A percentile compares a stretch with the other conserved stretches of the same genome.
Evolutionary conservation across 2,329 filamentous ascomycete species (phyloP).

Genomic region (Domatiomyces globalis): DNA sequence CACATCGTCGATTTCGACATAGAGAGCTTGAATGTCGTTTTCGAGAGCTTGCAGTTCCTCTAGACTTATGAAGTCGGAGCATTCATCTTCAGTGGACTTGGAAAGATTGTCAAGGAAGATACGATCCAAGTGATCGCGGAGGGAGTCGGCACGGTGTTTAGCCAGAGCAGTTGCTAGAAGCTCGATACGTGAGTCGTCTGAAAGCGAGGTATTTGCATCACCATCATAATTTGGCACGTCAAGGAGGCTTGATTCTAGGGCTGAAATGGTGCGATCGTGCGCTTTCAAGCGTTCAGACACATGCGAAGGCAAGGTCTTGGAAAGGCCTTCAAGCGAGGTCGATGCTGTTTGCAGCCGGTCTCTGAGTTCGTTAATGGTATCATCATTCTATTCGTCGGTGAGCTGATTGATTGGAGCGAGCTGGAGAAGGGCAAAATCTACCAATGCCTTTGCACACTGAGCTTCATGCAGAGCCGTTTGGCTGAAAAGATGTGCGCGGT

Average conservation of each 20-base stretch:
- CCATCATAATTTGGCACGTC: not conserved
- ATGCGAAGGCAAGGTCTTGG: conserved; percentile 2
- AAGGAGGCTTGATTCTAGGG: conserved; percentile 2
- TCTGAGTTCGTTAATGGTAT: not conserved
- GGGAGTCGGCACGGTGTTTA: conserved; percentile 5
- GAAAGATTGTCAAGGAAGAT: conserved; percentile 10
- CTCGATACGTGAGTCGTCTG: not conserved
- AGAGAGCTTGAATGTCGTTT: conserved; percentile 11
- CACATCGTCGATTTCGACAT: conserved; percentile 15
- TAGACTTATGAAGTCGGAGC: not conserved
- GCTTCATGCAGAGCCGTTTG: not conserved
- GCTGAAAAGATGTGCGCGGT: not conserved
- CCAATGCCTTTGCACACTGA: not conserved
- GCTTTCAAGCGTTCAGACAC: conserved; percentile 6
- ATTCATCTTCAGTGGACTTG: not conserved
- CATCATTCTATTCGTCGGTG: not conserved
- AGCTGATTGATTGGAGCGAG: not conserved
- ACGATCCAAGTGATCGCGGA: conserved; percentile 12
- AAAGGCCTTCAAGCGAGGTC: conserved; percentile 1
- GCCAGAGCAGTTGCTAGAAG: conserved; percentile 7
- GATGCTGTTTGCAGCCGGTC: not conserved
- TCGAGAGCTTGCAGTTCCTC: conserved; percentile 1
- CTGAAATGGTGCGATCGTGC: conserved; percentile 8
- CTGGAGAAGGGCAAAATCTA: not conserved
- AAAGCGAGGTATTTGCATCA: not conserved